A percentile compares a stretch with the other conserved stretches of the same genome.
These are phyloP conservation scores for Coemansia sp. DNA, from an alignment of 192 early-diverging fungal genomes.

Conservation along the genomic window DNA sequence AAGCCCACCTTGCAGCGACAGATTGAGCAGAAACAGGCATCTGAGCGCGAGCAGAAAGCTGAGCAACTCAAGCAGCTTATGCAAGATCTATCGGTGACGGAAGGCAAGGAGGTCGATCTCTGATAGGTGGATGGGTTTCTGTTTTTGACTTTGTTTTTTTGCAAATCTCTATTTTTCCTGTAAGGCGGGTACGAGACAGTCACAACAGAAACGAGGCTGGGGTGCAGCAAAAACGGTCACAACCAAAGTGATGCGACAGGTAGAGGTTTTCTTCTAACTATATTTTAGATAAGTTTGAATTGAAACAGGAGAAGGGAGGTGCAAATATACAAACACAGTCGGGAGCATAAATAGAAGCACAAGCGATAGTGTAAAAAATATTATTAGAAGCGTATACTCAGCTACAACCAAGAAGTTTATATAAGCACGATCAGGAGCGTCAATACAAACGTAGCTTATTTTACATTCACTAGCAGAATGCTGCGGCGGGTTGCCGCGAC, in stretches of 20 bases:
- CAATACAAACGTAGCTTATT: too few species aligned
- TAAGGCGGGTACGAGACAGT: too few species aligned
- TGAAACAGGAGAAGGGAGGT: too few species aligned
- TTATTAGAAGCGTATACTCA: too few species aligned
- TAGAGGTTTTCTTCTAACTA: background rate
- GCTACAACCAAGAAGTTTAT: too few species aligned
- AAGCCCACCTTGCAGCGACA: slow-evolving; percentile 77
- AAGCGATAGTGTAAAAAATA: too few species aligned
- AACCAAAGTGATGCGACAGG: background rate
- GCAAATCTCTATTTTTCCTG: background rate
- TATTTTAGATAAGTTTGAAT: background rate
- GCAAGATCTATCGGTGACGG: slow-evolving; percentile 79
- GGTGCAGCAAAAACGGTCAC: background rate
- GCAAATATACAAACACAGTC: background rate
- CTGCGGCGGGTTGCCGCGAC: background rate
- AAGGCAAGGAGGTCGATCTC: slow-evolving; percentile 47
- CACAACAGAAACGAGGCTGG: background rate
- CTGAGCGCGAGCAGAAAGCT: slow-evolving; percentile 66
- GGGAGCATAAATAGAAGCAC: too few species aligned
- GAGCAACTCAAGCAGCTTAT: slow-evolving; percentile 76
- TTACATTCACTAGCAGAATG: background rate
- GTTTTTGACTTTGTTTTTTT: background rate
- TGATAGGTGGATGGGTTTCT: background rate
- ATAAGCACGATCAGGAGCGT: too few species aligned
- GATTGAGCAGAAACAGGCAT: slow-evolving; percentile 61